A percentile compares a stretch with the other conserved stretches of the same genome.
Conservation (phyloP, 371 early-diverging fungal genomes). For the Saksenaea vasiformis region DNA sequence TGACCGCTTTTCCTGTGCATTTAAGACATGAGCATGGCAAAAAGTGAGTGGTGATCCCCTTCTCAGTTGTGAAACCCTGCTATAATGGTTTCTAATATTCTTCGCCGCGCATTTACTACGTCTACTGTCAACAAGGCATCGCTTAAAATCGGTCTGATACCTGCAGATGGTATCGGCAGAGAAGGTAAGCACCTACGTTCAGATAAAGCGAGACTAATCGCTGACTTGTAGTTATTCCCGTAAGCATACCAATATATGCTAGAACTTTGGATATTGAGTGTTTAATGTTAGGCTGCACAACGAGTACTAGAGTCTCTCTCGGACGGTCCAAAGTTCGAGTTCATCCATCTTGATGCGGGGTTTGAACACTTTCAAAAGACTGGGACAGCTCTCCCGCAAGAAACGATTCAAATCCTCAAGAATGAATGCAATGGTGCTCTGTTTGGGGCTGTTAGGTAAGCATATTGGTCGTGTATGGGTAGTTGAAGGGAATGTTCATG, state of each 20-base stretch:
- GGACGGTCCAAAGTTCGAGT: constrained; percentile 67
- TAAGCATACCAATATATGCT: constrained; percentile 1
- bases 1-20: constrained; percentile 7
- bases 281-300: constrained; percentile 74
- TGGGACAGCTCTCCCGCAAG: constrained; percentile 86
- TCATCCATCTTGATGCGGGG: constrained; percentile 88
- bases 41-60: neutral
- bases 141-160: constrained; percentile 88
- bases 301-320: constrained; percentile 78
- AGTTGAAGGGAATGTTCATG: neutral
- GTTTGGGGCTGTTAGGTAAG: constrained; percentile 94
- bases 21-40: neutral
- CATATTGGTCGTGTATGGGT: neutral
- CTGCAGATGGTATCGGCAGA: constrained; percentile 94
- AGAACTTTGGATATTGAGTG: neutral
- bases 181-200: constrained; percentile 58
- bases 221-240: constrained; percentile 19
- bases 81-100: constrained; percentile 42
- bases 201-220: neutral
- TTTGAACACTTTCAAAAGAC: constrained; percentile 93
- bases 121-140: constrained; percentile 48
- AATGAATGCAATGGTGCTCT: constrained; percentile 90
- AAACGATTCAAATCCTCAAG: constrained; percentile 78
- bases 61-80: constrained; percentile 2
- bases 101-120: constrained; percentile 57